These are phyloP conservation scores for Haplosporangium sp. DNA, from an alignment of 371 early-diverging fungal genomes.

Conservation along the genomic window DNA sequence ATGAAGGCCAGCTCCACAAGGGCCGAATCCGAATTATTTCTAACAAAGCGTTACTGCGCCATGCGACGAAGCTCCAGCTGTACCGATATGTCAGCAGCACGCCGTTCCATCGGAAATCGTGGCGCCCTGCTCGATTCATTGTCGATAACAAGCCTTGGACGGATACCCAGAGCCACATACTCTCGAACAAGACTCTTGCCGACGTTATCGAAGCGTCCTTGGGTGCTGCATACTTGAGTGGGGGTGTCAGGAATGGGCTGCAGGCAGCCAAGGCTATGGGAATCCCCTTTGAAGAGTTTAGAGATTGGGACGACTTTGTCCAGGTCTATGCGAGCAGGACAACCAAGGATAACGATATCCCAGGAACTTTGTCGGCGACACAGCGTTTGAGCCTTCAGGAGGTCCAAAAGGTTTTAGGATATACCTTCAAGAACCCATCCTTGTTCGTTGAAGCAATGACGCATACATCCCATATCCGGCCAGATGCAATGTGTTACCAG, in stretches of 20 bases:
- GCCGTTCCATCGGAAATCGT: slow-evolving; percentile 74
- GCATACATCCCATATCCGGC: slow-evolving; percentile 78
- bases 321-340: slow-evolving; percentile 7
- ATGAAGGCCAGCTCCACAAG: slow-evolving; percentile 85
- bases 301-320: slow-evolving; percentile 63
- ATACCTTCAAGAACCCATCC: slow-evolving; percentile 74
- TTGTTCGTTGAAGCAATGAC: slow-evolving; percentile 87
- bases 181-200: slow-evolving; percentile 88
- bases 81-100: slow-evolving; percentile 67
- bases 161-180: slow-evolving; percentile 51
- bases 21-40: slow-evolving; percentile 79
- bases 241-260: slow-evolving; percentile 74
- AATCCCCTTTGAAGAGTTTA: slow-evolving; percentile 68
- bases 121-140: slow-evolving; percentile 69
- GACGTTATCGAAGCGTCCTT: slow-evolving; percentile 92
- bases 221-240: slow-evolving; percentile 79
- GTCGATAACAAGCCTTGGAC: slow-evolving; percentile 28
- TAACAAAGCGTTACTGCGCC: slow-evolving; percentile 75
- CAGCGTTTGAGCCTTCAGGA: slow-evolving; percentile 1
- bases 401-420: slow-evolving; percentile 67
- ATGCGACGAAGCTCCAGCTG: slow-evolving; percentile 69
- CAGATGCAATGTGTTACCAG: slow-evolving; percentile 80
- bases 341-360: background rate
- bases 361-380: background rate
- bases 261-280: slow-evolving; percentile 65